These are phyloP conservation scores for Jasminum sambac DNA, from an alignment of 257 asterid species.

Conservation along the genomic window DNA sequence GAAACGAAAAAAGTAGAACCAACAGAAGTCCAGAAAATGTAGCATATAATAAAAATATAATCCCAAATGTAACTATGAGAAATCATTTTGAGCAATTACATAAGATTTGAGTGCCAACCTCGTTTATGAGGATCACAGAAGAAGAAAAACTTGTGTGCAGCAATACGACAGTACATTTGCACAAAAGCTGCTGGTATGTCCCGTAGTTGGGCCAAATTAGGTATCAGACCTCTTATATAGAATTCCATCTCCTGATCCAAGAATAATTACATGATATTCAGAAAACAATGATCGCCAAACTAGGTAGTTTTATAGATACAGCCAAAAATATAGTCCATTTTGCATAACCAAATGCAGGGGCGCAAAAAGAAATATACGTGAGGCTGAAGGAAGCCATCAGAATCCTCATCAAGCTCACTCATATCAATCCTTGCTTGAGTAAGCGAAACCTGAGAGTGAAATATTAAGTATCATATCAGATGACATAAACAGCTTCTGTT, in stretches of 20 bases:
- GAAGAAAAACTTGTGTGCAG: conserved; percentile 98
- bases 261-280: background rate
- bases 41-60: background rate
- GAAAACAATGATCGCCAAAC: conserved; percentile 19
- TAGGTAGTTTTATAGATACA: background rate
- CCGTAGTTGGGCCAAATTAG: conserved; percentile 91
- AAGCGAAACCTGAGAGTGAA: conserved; percentile 78
- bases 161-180: conserved; percentile 98
- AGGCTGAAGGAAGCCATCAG: conserved; percentile 99
- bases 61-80: background rate
- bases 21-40: background rate
- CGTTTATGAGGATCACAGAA: conserved; percentile 97
- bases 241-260: conserved; percentile 86
- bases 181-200: conserved; percentile 95
- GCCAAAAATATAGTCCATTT: conserved; percentile 3
- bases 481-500: background rate
- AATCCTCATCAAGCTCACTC: conserved; percentile 99
- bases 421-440: conserved; percentile 99
- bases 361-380: conserved; percentile 57
- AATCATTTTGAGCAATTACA: background rate
- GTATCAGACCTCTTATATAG: conserved; percentile 95
- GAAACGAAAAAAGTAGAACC: background rate
- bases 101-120: conserved; percentile 46
- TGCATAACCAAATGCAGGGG: conserved; percentile 25
- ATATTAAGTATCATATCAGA: background rate